Percentiles rank a stretch among this genome's conserved stretches.
These are phyloP conservation scores for Candida peoriensis DNA, from an alignment of 805 yeast genomes.

Conservation along the genomic window DNA sequence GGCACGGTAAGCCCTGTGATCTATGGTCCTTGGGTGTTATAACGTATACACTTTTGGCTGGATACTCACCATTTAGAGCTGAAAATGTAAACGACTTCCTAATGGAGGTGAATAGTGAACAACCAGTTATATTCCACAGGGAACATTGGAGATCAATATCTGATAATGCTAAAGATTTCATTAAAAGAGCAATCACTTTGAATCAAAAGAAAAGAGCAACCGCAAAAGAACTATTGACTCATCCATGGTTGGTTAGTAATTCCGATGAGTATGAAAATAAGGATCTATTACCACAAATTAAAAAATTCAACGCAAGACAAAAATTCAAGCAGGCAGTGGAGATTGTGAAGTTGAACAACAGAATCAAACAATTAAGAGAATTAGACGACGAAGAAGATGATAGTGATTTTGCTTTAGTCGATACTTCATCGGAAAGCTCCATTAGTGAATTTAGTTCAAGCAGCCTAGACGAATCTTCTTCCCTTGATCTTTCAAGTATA, in stretches of 20 bases:
- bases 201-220: constrained; percentile 69
- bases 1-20: constrained; percentile 95
- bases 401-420: constrained; percentile 25
- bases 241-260: constrained; percentile 67
- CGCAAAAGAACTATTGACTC: constrained; percentile 54
- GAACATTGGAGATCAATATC: constrained; percentile 84
- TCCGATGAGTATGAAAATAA: constrained; percentile 39
- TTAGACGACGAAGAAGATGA: constrained; percentile 22
- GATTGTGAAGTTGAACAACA: constrained; percentile 74
- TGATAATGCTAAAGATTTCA: constrained; percentile 74
- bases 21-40: constrained; percentile 95
- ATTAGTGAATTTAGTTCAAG: constrained; percentile 5
- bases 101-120: constrained; percentile 65
- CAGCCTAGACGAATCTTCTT: constrained; percentile 1
- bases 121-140: constrained; percentile 78
- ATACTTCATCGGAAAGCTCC: constrained; percentile 12
- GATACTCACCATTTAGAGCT: constrained; percentile 87
- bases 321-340: constrained; percentile 85
- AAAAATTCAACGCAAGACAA: constrained; percentile 75
- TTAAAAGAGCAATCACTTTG: constrained; percentile 61
- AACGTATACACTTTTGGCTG: constrained; percentile 83
- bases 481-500: constrained; percentile 19
- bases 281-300: constrained; percentile 78
- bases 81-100: constrained; percentile 79
- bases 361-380: constrained; percentile 65